Conservation (phyloP, 2,329 filamentous ascomycete species). For the Bimuria novae-zelandiae region DNA sequence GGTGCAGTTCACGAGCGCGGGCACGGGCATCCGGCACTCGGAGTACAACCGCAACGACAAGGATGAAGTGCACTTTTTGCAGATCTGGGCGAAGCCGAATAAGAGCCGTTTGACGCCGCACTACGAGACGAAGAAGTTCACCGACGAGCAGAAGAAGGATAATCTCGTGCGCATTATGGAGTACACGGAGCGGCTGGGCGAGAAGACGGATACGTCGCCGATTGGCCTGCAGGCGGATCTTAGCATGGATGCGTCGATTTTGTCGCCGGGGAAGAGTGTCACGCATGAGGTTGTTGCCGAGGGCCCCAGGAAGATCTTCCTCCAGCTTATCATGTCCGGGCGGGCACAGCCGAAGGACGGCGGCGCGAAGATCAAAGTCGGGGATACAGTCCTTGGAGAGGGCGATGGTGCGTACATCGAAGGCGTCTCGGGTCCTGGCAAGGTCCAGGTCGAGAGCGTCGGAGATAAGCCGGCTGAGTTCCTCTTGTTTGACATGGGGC, state of each 20-base stretch:
- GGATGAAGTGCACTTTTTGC: slow-evolving; percentile 79
- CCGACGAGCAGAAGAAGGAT: slow-evolving; percentile 72
- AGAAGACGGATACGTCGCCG: slow-evolving; percentile 65
- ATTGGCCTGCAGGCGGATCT: slow-evolving; percentile 87
- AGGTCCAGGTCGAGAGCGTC: slow-evolving; percentile 53
- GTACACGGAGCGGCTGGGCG: slow-evolving; percentile 65
- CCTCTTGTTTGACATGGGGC: slow-evolving; percentile 56
- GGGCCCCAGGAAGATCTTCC: slow-evolving; percentile 71
- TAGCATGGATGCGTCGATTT: slow-evolving; percentile 78
- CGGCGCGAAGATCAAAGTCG: slow-evolving; percentile 70
- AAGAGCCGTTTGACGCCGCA: slow-evolving; percentile 70
- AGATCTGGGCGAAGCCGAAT: slow-evolving; percentile 88
- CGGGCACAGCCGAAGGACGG: slow-evolving; percentile 64
- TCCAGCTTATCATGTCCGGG: slow-evolving; percentile 75
- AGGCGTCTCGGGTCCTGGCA: slow-evolving; percentile 48
- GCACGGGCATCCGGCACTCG: slow-evolving; percentile 77
- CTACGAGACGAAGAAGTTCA: slow-evolving; percentile 76
- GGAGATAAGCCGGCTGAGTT: slow-evolving; percentile 55
- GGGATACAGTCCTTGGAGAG: slow-evolving; percentile 71
- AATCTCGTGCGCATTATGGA: slow-evolving; percentile 77
- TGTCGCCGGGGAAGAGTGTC: slow-evolving; percentile 68
- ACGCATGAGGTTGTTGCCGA: slow-evolving; percentile 72
- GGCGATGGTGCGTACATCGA: slow-evolving; percentile 83
- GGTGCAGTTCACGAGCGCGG: slow-evolving; percentile 89
- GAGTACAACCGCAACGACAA: slow-evolving; percentile 77